A percentile compares a stretch with the other conserved stretches of the same genome.
phyloP scores from a whole-genome alignment of 2,329 filamentous ascomycete species.

The Emmonsiellopsis sp. region DNA sequence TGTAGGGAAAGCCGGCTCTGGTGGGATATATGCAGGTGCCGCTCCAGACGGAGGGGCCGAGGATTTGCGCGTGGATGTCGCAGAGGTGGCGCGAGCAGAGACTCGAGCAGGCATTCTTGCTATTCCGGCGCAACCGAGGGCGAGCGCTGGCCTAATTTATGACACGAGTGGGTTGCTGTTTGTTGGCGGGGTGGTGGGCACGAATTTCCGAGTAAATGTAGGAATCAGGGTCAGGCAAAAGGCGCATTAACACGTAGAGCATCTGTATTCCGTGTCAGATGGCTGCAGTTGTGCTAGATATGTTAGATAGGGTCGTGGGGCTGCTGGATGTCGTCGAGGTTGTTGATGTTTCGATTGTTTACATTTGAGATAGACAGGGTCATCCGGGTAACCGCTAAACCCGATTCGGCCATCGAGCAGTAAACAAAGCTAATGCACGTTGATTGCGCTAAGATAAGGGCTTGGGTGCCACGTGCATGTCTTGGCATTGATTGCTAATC shows the following conservation, averaged over 20 bases:
- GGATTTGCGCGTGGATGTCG: slow-evolving; percentile 27
- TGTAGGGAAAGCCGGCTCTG: slow-evolving; percentile 44
- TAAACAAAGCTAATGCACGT: slow-evolving; percentile 15
- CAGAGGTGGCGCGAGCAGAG: slow-evolving; percentile 20
- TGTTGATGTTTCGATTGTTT: slow-evolving; percentile 1
- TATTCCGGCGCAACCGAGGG: background rate
- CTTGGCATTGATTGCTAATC: background rate
- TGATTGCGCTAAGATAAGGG: slow-evolving; percentile 23
- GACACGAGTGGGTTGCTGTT: no score
- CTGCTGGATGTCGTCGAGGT: background rate
- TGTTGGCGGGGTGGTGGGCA: slow-evolving; percentile 1
- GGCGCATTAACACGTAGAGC: no score
- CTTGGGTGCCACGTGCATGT: slow-evolving; percentile 10
- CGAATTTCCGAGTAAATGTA: background rate
- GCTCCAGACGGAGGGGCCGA: slow-evolving; percentile 61
- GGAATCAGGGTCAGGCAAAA: no score
- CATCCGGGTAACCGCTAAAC: slow-evolving; percentile 9
- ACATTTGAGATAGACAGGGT: background rate
- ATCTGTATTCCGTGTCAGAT: no score
- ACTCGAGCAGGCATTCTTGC: slow-evolving; percentile 29
- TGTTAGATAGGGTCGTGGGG: background rate
- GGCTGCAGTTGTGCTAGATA: no score
- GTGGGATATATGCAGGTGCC: slow-evolving; percentile 43
- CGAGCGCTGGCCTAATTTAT: background rate
- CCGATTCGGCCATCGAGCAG: slow-evolving; percentile 5